Evolutionary conservation across 2,329 filamentous ascomycete genomes (phyloP).

Genomic region (Exutisphaerella laricina): DNA sequence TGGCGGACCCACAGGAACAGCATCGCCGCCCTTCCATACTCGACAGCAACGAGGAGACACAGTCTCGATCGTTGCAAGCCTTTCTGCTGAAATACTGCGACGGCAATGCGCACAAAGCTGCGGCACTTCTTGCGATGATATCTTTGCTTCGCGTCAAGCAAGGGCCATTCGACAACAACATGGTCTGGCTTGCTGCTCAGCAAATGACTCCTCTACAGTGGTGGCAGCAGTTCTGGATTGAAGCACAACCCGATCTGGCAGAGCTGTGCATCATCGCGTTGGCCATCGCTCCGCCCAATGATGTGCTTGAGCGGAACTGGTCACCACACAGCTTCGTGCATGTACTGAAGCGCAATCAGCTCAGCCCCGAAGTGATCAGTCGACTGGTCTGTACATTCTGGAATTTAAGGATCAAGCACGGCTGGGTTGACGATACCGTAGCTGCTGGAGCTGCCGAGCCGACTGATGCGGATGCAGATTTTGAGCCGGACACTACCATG

Average conservation of each 20-base stretch:
- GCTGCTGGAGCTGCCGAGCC: constrained; percentile 2
- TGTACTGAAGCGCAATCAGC: constrained; percentile 22
- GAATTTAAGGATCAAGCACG: constrained; percentile 23
- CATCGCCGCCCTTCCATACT: constrained; percentile 22
- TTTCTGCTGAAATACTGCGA: constrained; percentile 24
- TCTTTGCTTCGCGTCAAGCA: constrained; percentile 23
- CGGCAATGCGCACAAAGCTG: constrained; percentile 16
- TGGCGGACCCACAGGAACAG: constrained; percentile 22
- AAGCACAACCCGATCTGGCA: constrained; percentile 21
- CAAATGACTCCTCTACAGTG: constrained; percentile 23
- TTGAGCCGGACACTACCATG: constrained; percentile 8
- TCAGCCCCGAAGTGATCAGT: constrained; percentile 19
- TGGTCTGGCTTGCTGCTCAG: constrained; percentile 24
- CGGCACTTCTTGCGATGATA: constrained; percentile 18
- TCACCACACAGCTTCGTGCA: constrained; percentile 23
- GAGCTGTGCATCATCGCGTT: constrained; percentile 22
- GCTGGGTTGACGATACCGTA: constrained; percentile 22
- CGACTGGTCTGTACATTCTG: constrained; percentile 21
- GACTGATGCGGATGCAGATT: constrained; percentile 12
- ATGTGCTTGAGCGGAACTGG: constrained; percentile 23
- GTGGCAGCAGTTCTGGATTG: constrained; percentile 25
- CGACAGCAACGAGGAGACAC: constrained; percentile 22
- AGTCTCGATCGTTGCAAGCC: constrained; percentile 22
- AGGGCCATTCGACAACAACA: constrained; percentile 22
- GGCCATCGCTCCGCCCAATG: constrained; percentile 17